Base-by-base conservation (phyloP, 1,284 basidiomycete species). In the Anthracocystis setariae region DNA sequence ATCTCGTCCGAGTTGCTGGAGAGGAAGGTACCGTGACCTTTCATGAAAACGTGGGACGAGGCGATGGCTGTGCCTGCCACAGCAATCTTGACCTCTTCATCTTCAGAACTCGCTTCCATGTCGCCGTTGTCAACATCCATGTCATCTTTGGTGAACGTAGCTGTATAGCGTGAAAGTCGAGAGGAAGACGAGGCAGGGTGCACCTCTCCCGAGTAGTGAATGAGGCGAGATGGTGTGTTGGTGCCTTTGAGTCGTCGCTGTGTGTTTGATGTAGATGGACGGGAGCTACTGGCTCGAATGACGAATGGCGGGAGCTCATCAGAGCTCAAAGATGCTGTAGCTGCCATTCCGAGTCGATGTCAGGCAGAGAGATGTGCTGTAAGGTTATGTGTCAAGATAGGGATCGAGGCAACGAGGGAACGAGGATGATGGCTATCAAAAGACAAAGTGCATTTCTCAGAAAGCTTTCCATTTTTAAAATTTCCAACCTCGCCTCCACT, bases 1-100 rank as follows among this genome's bases (percentile, higher is more conserved):
- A 82, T 82, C 43, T 73, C 58, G 13, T 61, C 53, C 25, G 52
- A 33, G 20, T 63, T 46, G 15, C 57, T 13, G 25, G 71, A 73
- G 39, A 82, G 23, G 44, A 77, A 80, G 8, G 79, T 70, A 10
- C 81, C 81, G 55, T 82, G 81, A 5, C 81, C 81, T 10, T 79
- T 72, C 80, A 82, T 82, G 43, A 80, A 82, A 17, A 72, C 63
- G 18, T 75, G 48, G n/a, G 72, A 73, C 4, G 78, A 78, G 8
- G 80, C 78, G 15, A 82, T 68, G 25, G 61, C 50, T 21, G 78
- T 73, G 3, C 81, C 81, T 2, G 78, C 57, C 3, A 78, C 79
- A 1, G 77, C 76, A 13, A 82, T 56, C 39, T 45, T 67, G 8
- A 53, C 56, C 4, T 57, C 39, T 12, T 52, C 61, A 5, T 64